A percentile compares a stretch with the other conserved stretches of the same genome.
phyloP scores from a whole-genome alignment of 78 protist species.

The Dictyostelium discoideum region DNA sequence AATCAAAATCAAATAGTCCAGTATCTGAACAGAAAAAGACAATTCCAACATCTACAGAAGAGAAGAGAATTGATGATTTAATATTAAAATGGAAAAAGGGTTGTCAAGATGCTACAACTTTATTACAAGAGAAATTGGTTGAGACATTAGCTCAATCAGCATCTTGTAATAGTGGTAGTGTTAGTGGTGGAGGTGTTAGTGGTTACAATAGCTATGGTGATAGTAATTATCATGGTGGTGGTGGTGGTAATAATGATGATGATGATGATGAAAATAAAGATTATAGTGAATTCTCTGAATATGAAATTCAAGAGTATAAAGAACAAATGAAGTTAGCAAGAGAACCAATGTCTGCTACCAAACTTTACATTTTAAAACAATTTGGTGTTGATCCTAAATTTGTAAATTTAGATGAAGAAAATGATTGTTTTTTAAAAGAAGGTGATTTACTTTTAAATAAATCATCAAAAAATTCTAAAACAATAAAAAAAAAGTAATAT shows the following conservation, averaged over 20 bases:
- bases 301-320: not conserved
- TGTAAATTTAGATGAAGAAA: not conserved
- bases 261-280: not conserved
- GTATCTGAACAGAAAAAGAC: constrained; percentile 4
- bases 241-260: not conserved
- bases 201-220: not conserved
- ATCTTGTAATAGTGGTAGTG: not conserved
- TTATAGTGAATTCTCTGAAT: not conserved
- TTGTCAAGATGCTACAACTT: not conserved
- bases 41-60: not conserved
- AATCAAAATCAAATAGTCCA: not conserved
- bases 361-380: not conserved
- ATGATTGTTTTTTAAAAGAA: not conserved
- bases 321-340: not conserved
- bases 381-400: not conserved
- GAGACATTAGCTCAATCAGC: not conserved
- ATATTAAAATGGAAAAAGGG: constrained; percentile 26
- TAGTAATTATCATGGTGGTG: not conserved
- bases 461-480: not conserved
- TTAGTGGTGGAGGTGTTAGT: not conserved
- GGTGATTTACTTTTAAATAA: not conserved
- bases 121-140: not conserved
- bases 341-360: not conserved
- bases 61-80: not conserved
- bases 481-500: not conserved